A percentile compares a stretch with the other conserved stretches of the same genome.
Conservation (phyloP, 2,329 filamentous ascomycete genomes). For the Pestalotiopsis fici region DNA sequence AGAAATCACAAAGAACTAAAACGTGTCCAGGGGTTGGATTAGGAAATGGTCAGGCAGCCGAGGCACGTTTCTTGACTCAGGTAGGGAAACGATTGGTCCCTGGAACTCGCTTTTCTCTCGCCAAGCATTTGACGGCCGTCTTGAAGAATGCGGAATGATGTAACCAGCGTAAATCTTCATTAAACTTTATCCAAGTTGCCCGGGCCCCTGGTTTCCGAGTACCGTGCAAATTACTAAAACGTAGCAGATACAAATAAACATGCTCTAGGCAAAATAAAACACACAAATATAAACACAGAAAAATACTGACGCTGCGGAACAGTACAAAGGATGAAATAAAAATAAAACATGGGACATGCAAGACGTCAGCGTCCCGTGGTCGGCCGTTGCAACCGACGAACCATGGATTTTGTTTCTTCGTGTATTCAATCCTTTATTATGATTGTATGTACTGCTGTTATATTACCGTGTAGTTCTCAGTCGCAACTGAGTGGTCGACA, state of each 20-base stretch:
- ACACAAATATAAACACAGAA: not conserved
- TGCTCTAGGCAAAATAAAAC: not conserved
- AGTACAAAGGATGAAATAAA: not conserved
- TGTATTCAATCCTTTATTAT: not conserved
- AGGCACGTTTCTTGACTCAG: not conserved
- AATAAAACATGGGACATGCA: not conserved
- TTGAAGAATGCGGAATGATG: slow-evolving; percentile 7
- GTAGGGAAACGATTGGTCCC: not conserved
- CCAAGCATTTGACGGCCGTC: not conserved
- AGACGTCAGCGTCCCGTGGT: too few species aligned
- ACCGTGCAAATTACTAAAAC: not conserved
- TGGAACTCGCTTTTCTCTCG: not conserved
- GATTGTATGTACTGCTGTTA: not conserved
- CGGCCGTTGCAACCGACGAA: not conserved
- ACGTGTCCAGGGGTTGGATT: too few species aligned
- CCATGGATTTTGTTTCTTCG: not conserved
- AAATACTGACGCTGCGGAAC: not conserved
- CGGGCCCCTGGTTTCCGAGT: not conserved
- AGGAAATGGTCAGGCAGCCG: not conserved
- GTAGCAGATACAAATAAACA: not conserved
- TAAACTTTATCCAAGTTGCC: not conserved
- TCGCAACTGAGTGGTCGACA: not conserved
- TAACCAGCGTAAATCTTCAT: slow-evolving; percentile 6
- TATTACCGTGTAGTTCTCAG: not conserved
- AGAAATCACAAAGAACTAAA: too few species aligned